Conservation (phyloP, 2,329 filamentous ascomycete species). For the Phoma sp. region DNA sequence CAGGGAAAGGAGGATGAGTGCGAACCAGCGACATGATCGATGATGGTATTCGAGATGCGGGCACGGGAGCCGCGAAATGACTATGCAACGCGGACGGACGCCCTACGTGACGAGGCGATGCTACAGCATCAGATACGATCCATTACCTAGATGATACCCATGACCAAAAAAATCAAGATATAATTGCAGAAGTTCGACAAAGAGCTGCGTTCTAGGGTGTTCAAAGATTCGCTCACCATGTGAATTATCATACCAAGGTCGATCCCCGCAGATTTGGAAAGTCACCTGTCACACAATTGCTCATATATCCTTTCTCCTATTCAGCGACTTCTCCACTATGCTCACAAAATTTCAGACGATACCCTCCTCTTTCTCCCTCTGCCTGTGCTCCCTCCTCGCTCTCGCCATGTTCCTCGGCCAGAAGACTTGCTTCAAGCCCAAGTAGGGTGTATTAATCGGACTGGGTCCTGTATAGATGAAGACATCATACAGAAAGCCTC, state of each 20-base stretch:
- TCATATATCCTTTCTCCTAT: background rate
- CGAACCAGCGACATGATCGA: constrained; percentile 9
- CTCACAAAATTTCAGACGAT: constrained; percentile 22
- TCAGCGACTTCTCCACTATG: too few relatives aligned
- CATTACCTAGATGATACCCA: constrained; percentile 24
- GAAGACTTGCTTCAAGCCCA: constrained; percentile 64
- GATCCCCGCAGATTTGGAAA: too few relatives aligned
- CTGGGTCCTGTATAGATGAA: constrained; percentile 71
- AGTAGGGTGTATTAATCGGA: constrained; percentile 70
- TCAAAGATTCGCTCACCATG: too few relatives aligned
- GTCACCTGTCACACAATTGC: background rate
- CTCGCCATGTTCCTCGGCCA: constrained; percentile 28
- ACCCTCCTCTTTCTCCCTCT: constrained; percentile 37
- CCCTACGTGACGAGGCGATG: constrained; percentile 13
- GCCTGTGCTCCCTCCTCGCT: constrained; percentile 26
- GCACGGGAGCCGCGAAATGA: constrained; percentile 10
- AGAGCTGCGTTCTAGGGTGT: too few relatives aligned
- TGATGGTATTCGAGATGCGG: constrained; percentile 15
- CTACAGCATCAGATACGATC: constrained; percentile 12
- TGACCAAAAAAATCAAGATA: constrained; percentile 18
- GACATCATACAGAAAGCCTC: constrained; percentile 40
- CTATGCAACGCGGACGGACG: constrained; percentile 11
- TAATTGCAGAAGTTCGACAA: background rate
- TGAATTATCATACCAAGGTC: too few relatives aligned
- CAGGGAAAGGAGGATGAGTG: background rate